Conservation (phyloP, 257 asterid genomes). For the Cruciata laevipes region DNA sequence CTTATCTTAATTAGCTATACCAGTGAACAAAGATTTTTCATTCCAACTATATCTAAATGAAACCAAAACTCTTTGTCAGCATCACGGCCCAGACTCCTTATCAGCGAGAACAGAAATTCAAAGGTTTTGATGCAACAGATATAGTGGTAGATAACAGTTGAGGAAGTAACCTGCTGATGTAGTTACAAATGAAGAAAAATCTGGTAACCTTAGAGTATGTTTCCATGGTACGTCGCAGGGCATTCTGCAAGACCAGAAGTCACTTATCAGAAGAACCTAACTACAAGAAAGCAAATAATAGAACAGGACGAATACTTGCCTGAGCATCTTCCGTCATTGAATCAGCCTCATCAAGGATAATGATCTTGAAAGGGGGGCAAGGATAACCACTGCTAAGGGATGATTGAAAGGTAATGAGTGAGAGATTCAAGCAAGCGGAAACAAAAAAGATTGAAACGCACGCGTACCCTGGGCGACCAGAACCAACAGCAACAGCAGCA, state of each 20-base stretch:
- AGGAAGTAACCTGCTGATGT: constrained; percentile 75
- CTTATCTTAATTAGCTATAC: background rate
- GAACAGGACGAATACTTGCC: constrained; percentile 34
- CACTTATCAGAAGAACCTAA: background rate
- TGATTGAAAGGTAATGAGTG: constrained; percentile 11
- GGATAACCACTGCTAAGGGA: constrained; percentile 64
- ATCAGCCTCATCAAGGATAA: constrained; percentile 96
- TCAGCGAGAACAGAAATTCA: background rate
- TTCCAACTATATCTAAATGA: background rate
- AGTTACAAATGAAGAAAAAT: constrained; percentile 94
- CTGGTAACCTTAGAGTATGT: constrained; percentile 91
- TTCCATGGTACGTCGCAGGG: constrained; percentile 96
- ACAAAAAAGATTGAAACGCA: background rate
- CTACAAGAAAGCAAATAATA: background rate
- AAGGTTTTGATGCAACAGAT: background rate
- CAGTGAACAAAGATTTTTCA: background rate
- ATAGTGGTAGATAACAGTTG: background rate
- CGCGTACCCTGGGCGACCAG: constrained; percentile 59
- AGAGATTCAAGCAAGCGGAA: constrained; percentile 12
- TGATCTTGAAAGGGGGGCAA: constrained; percentile 92
- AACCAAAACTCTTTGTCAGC: background rate
- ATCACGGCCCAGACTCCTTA: background rate
- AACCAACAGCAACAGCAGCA: constrained; percentile 93
- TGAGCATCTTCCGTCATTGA: constrained; percentile 99
- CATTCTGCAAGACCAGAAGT: constrained; percentile 54